A percentile compares a stretch with the other conserved stretches of the same genome.
phyloP scores from a whole-genome alignment of 257 asterid species.

The Penstemon barbatus region DNA sequence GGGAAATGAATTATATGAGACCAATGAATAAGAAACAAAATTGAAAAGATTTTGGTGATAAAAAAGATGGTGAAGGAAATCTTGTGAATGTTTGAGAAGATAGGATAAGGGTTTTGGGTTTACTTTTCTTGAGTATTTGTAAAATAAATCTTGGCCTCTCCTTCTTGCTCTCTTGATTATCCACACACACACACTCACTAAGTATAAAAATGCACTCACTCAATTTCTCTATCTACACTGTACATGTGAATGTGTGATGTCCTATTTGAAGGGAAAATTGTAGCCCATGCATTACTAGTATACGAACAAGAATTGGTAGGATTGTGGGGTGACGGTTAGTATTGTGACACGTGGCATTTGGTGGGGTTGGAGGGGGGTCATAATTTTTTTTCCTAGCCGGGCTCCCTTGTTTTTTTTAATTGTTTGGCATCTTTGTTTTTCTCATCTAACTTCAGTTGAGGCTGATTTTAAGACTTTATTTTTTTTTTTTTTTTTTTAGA shows the following conservation, averaged over 20 bases:
- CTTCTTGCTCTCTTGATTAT: slow-evolving; percentile 40
- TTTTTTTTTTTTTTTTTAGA: too few species aligned
- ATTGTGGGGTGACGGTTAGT: slow-evolving; percentile 30
- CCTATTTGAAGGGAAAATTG: slow-evolving; percentile 32
- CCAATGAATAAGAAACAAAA: background rate
- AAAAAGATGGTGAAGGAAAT: too few species aligned
- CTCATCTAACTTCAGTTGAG: background rate
- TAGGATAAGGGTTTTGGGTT: slow-evolving; percentile 65
- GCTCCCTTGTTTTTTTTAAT: slow-evolving; percentile 46
- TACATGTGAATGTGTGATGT: slow-evolving; percentile 33
- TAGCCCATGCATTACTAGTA: slow-evolving; percentile 43
- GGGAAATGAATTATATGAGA: too few species aligned
- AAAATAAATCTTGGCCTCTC: slow-evolving; percentile 67
- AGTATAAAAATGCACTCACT: background rate
- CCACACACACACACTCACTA: background rate
- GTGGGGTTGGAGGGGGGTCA: background rate
- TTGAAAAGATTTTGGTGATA: too few species aligned
- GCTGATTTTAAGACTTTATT: too few species aligned
- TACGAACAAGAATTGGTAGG: slow-evolving; percentile 44
- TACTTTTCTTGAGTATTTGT: slow-evolving; percentile 17
- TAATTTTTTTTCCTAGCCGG: slow-evolving; percentile 25
- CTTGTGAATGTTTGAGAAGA: slow-evolving; percentile 31
- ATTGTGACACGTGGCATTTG: slow-evolving; percentile 49
- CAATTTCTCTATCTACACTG: slow-evolving; percentile 27
- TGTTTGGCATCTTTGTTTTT: slow-evolving; percentile 28